Evolutionary conservation across 108 stramenopile genomes (phyloP).

Genomic region (Cyclostephanos tholiformis): DNA sequence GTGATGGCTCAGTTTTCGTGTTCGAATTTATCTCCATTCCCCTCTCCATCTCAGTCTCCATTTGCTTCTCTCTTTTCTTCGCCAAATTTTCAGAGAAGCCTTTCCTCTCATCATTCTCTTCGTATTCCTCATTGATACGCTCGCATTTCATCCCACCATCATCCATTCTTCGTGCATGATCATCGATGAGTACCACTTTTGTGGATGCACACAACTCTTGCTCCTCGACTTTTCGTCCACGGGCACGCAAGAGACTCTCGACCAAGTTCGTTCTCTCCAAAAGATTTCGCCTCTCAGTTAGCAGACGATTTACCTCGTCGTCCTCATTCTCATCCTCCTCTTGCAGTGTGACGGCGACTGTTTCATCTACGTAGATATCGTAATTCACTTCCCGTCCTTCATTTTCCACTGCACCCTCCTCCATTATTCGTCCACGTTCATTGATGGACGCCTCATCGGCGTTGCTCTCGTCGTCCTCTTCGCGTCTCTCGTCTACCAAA

Average conservation of each 20-base stretch:
- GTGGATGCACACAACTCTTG: neutral
- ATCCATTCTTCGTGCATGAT: too few relatives aligned
- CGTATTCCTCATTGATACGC: neutral
- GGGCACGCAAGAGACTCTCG: neutral
- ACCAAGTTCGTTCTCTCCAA: neutral
- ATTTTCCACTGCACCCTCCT: too few relatives aligned
- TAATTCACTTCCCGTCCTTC: too few relatives aligned
- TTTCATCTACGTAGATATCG: too few relatives aligned
- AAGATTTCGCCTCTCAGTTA: neutral
- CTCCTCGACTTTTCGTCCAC: neutral
- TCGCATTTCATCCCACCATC: too few relatives aligned
- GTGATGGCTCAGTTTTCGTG: neutral
- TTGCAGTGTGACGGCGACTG: too few relatives aligned
- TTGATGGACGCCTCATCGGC: neutral
- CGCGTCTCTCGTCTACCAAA: neutral
- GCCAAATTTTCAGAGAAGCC: neutral
- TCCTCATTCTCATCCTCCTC: neutral
- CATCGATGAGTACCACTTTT: too few relatives aligned
- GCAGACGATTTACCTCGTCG: neutral
- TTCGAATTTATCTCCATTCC: neutral
- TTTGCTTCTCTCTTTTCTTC: neutral
- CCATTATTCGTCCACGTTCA: too few relatives aligned
- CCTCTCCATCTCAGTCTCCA: neutral
- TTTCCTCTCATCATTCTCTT: neutral
- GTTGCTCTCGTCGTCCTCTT: neutral